Conservation (phyloP, 1,284 basidiomycete genomes). For the Schizophyllum amplum region DNA sequence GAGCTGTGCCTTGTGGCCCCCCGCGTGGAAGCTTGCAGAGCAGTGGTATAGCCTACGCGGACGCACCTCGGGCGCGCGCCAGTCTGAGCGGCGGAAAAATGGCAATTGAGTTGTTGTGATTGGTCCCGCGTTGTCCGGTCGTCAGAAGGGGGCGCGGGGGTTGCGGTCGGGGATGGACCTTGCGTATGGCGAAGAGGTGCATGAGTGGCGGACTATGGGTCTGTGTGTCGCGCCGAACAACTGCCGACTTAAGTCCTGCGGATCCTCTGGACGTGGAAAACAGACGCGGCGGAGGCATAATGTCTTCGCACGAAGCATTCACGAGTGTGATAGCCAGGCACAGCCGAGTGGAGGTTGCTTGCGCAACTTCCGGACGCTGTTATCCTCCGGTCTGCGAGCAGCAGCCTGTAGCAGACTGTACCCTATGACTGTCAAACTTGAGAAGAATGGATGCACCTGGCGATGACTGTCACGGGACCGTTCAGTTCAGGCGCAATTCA, state of each 20-base stretch:
- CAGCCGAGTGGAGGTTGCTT: too few species aligned
- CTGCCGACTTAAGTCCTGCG: neutral
- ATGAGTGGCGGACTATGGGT: neutral
- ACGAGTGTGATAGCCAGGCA: too few species aligned
- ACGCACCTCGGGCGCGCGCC: neutral
- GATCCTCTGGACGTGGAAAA: too few species aligned
- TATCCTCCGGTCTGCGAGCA: too few species aligned
- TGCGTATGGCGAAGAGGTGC: neutral
- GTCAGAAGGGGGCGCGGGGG: neutral
- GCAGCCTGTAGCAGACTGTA: too few species aligned
- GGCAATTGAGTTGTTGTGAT: neutral
- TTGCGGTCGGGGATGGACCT: neutral
- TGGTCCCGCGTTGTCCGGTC: neutral
- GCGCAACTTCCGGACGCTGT: too few species aligned
- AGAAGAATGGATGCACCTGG: too few species aligned
- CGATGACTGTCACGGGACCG: too few species aligned
- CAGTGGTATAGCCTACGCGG: neutral
- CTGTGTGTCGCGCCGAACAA: neutral
- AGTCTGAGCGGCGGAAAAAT: neutral
- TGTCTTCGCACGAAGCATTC: too few species aligned
- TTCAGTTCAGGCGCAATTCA: too few species aligned
- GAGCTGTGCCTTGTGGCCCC: neutral
- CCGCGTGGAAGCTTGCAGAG: too few species aligned
- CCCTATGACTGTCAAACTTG: too few species aligned
- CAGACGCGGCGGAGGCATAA: conserved; percentile 2